These are phyloP conservation scores for Lasiodiplodia theobromae DNA, from an alignment of 2,329 filamentous ascomycete genomes.

Conservation along the genomic window DNA sequence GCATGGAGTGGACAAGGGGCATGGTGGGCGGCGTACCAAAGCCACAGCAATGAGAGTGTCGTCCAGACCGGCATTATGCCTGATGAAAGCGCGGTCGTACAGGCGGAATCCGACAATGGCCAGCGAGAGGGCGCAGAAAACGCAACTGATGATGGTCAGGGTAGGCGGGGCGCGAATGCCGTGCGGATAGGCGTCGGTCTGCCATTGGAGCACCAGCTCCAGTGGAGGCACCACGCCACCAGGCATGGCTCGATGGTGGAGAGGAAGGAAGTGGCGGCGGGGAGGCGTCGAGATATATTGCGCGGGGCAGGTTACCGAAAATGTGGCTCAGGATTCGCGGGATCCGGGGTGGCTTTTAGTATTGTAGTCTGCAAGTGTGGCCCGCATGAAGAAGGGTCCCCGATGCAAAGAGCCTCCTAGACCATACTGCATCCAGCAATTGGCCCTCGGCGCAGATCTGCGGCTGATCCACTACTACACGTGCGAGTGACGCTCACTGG, in stretches of 20 bases:
- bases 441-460: not conserved
- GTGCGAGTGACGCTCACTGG: not conserved
- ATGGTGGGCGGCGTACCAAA: not conserved
- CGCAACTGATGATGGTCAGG: conserved; percentile 1
- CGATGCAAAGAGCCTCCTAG: not conserved
- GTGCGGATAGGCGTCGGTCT: conserved; percentile 26
- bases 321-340: not conserved
- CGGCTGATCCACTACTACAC: conserved; percentile 7
- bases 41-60: conserved; percentile 18
- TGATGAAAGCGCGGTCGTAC: conserved; percentile 7
- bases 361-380: not conserved
- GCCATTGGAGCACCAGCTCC: conserved; percentile 18
- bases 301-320: not conserved
- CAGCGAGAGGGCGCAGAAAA: conserved; percentile 6
- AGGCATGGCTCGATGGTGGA: conserved; percentile 8
- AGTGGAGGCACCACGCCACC: conserved; percentile 25
- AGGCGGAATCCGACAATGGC: not conserved
- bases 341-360: not conserved
- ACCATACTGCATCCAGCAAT: not conserved
- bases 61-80: conserved; percentile 15
- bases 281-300: not conserved
- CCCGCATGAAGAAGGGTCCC: not conserved
- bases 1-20: not conserved
- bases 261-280: not conserved
- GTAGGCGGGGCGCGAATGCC: not conserved